A percentile compares a stretch with the other conserved stretches of the same genome.
Evolutionary conservation across 2,329 filamentous ascomycete genomes (phyloP).

Genomic region (Colletotrichum eremochloae): DNA sequence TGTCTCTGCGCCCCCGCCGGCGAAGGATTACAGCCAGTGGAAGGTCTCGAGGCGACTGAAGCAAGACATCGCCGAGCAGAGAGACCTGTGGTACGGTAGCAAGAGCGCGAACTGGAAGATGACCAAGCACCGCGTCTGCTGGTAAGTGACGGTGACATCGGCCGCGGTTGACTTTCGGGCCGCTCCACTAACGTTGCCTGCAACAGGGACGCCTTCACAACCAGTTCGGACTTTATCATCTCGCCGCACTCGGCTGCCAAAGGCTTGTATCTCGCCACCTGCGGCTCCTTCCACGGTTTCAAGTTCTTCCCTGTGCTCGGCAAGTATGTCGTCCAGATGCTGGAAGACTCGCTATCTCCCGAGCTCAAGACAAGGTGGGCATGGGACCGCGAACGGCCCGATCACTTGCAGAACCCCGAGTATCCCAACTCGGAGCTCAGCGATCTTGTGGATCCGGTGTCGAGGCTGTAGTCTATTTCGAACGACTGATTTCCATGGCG

Average conservation of each 20-base stretch:
- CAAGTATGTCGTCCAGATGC: constrained; percentile 71
- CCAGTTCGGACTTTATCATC: constrained; percentile 73
- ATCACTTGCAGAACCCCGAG: constrained; percentile 64
- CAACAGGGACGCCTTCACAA: constrained; percentile 74
- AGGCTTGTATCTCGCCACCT: constrained; percentile 73
- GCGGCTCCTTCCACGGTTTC: constrained; percentile 76
- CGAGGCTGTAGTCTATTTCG: constrained; percentile 47
- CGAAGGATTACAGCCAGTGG: constrained; percentile 73
- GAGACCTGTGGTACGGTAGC: constrained; percentile 70
- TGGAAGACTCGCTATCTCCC: constrained; percentile 58
- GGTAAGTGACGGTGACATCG: constrained; percentile 58
- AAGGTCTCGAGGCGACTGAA: constrained; percentile 67
- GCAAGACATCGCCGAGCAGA: constrained; percentile 69
- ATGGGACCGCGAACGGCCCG: constrained; percentile 71
- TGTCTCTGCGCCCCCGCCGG: constrained; percentile 69
- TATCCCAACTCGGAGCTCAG: constrained; percentile 71
- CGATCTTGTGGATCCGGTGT: constrained; percentile 57
- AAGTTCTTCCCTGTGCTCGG: constrained; percentile 77
- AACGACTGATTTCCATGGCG: neutral
- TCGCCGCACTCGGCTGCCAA: constrained; percentile 64
- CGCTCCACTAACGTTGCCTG: constrained; percentile 47
- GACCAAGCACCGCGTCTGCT: constrained; percentile 75
- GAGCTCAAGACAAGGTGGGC: constrained; percentile 65
- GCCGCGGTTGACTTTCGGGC: neutral
- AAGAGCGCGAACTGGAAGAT: constrained; percentile 69